phyloP scores from a whole-genome alignment of 352 stramenopile genomes.

The Blastocystis sp. region DNA sequence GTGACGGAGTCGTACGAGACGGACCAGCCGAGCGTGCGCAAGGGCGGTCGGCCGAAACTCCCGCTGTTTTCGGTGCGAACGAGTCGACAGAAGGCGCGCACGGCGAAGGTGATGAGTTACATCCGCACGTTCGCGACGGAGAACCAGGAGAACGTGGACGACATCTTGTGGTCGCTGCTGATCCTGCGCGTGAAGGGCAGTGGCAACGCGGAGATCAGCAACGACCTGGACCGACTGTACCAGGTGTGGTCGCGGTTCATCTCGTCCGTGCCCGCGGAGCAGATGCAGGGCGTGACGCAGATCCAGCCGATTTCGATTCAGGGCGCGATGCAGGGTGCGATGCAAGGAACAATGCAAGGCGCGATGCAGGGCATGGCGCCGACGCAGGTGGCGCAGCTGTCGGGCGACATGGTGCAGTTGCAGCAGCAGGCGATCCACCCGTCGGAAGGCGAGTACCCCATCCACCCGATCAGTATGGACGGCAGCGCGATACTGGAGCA shows the following conservation, averaged over 20 bases:
- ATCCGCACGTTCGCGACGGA: constrained; percentile 61
- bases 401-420: background rate
- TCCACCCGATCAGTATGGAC: background rate
- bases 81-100: constrained; percentile 35
- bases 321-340: too few relatives aligned
- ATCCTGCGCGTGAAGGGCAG: constrained; percentile 70
- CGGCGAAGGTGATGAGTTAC: constrained; percentile 48
- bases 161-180: constrained; percentile 72
- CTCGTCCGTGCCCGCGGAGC: background rate
- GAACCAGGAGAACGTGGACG: constrained; percentile 71
- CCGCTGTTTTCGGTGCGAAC: constrained; percentile 70
- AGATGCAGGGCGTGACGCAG: background rate
- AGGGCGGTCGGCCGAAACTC: constrained; percentile 70
- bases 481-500: background rate
- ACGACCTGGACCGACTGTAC: constrained; percentile 33
- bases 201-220: constrained; percentile 29
- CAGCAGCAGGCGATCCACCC: constrained; percentile 32
- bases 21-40: background rate
- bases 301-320: background rate
- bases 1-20: background rate
- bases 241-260: constrained; percentile 29
- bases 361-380: background rate
- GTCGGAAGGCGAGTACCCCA: background rate
- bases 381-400: background rate
- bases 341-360: too few relatives aligned